Evolutionary conservation across 441 rosid species (phyloP), one percentile per base, ranked within the genome.

Genomic region (Erodium texanum): DNA sequence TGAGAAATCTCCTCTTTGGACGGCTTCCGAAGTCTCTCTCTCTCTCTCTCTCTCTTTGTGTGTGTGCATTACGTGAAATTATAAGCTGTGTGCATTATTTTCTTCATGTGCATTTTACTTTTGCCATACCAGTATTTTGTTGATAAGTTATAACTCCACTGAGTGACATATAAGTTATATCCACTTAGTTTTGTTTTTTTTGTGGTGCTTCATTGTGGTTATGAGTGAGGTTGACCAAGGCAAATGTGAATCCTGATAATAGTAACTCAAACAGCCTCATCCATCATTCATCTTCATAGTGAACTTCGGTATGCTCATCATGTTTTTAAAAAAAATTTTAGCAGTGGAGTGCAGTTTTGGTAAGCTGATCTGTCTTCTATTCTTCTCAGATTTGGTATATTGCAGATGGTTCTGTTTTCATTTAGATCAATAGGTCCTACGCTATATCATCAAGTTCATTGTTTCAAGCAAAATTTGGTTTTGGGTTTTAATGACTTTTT

Each of bases 1-100:
- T 96, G 90, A 88, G 91, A 36, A 93, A 93, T 80, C 98, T 96
- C 75, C 97, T 96, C 75, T 96, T 96, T 83, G 98, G 97, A 32
- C 85, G 98, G 74, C 93, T 77, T 74, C 99, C 99, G 82, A 96
- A 90, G 99, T 96, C 75, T 48, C 12, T 48, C 87, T 69, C 75
- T 63, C 22, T 29, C 19, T 67, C 67, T 74, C 68, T 56, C 66
- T 59, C 18, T 34, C 32, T 61, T 22, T 20, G 7, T 32, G 32
- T 71, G 23, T 54, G 61, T 56, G 24, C 23, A n/a, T 7, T 58
- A 19, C 24, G 36, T 23, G 41, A 38, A 75, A 65, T 52, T 52
- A 68, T 66, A n/a, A 64, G 52, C 18, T 64, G 43, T 19, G 41
- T 52, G 7, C 38, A 22, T 20, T 66, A 20, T 65, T 50, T 65